Base-by-base conservation (phyloP, 139 green algal species). In the Chlorella sp. region DNA sequence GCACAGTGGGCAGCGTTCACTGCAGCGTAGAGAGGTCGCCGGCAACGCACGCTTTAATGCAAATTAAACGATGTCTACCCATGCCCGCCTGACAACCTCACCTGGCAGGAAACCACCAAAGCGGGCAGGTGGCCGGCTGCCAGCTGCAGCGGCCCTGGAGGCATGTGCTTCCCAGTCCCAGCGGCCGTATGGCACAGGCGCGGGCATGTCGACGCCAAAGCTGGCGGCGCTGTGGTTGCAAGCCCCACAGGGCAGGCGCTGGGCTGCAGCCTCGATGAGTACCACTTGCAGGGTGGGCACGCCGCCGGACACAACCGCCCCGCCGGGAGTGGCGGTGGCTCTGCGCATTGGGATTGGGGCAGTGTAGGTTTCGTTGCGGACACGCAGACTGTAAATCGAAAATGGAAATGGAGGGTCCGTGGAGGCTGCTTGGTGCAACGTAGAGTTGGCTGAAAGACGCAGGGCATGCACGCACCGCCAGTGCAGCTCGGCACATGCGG, bases 21-120 rank as follows among this genome's bases (percentile, higher is more conserved):
- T n/a, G n/a, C 19, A 9, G n/a, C 0, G 11, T 72, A 0, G 28
- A 69, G 13, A 36, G 62, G 60, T 34, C 19, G 20, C 28, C 62
- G 36, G 28, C 58, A 30, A 67, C 19, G 58, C 19, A 67, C 19
- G 19, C 19, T 34, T 60, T 5, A 65, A 65, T 20, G 56, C 7
- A 65, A 24, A 4, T 20, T 5, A 24, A 38, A 26, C 9, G 13
- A 32, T 65, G 32, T 44, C 32, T 17, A 69, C 20, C 0, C 76
- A 20, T 24, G 1, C 34, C 43, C 36, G 43, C 16, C 2, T 34
- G 1, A 58, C 20, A 34, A 28, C 16, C 60, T 19, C 79, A 38
- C 62, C 80, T 30, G 80, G 43, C 36, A 92, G 46, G 67, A 89
- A 92, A 34, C 83, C 64, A 22, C 83, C 87, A 84, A 92, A 92